phyloP scores from a whole-genome alignment of 2,329 filamentous ascomycete species.

The Verticillium nubilum region DNA sequence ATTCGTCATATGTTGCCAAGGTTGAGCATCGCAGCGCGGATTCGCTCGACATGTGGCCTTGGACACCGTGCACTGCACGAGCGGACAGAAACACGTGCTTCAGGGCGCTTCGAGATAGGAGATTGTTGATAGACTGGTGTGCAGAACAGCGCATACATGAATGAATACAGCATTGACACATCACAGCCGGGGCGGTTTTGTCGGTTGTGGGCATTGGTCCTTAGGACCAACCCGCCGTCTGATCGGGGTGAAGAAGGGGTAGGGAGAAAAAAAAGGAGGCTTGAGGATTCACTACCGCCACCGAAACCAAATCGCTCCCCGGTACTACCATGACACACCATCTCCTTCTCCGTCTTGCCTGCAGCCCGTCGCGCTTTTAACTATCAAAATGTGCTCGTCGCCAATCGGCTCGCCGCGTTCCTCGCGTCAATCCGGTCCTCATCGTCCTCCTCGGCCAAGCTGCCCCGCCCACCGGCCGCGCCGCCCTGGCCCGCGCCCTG shows the following conservation, averaged over 20 bases:
- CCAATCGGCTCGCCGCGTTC: constrained; percentile 90
- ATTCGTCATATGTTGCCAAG: background rate
- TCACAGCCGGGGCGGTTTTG: background rate
- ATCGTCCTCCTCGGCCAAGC: constrained; percentile 73
- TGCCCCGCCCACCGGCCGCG: constrained; percentile 59
- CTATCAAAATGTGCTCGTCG: constrained; percentile 81
- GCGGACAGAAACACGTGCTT: background rate
- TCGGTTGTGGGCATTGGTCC: background rate
- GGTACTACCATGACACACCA: background rate
- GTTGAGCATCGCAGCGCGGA: background rate
- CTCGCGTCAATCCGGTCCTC: constrained; percentile 92
- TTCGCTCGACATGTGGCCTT: background rate
- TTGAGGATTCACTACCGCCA: background rate
- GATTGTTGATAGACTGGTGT: background rate
- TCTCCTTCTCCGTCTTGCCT: background rate
- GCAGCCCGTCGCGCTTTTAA: background rate
- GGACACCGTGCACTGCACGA: background rate
- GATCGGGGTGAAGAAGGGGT: background rate
- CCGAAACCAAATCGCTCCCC: background rate
- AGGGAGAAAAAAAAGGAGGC: background rate
- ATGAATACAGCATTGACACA: background rate
- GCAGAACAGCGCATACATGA: background rate
- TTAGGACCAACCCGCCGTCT: background rate
- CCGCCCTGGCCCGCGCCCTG: constrained; percentile 29
- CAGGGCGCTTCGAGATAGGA: background rate